These are phyloP conservation scores for Alternaria burnsii DNA, from an alignment of 2,329 filamentous ascomycete species.

Conservation along the genomic window DNA sequence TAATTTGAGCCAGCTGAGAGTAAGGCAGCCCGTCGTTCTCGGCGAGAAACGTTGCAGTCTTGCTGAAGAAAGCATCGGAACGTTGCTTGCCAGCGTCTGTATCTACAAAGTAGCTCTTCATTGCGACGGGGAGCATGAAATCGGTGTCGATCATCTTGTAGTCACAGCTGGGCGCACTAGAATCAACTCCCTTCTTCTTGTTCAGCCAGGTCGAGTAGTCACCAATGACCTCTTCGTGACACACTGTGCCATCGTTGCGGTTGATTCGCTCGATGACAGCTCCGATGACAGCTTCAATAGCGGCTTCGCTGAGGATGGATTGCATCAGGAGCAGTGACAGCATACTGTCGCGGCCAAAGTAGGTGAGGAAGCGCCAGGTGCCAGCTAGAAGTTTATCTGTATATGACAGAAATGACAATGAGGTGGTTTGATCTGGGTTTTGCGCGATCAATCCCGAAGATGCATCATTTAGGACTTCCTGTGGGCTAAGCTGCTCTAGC, in stretches of 20 bases:
- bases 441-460: constrained; percentile 58
- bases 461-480: constrained; percentile 60
- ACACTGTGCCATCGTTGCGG: constrained; percentile 66
- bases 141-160: constrained; percentile 72
- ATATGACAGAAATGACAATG: constrained; percentile 71
- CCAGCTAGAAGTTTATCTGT: constrained; percentile 69
- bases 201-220: constrained; percentile 72
- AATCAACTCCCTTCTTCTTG: constrained; percentile 61
- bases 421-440: constrained; percentile 58
- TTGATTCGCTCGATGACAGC: constrained; percentile 70
- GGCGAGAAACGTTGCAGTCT: constrained; percentile 59
- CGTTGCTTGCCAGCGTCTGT: constrained; percentile 54
- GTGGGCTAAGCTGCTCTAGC: constrained; percentile 61
- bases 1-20: constrained; percentile 60
- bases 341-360: constrained; percentile 72
- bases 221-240: constrained; percentile 71
- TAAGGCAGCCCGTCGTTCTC: constrained; percentile 65
- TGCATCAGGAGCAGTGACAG: constrained; percentile 67
- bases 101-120: constrained; percentile 67
- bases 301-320: constrained; percentile 64
- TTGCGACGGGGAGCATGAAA: constrained; percentile 66
- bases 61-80: constrained; percentile 50
- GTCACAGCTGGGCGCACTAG: constrained; percentile 63
- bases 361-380: constrained; percentile 72
- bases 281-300: constrained; percentile 68